Evolutionary conservation across 169 alveolate species (phyloP).

Genomic region (Plasmodium chabaudi): DNA sequence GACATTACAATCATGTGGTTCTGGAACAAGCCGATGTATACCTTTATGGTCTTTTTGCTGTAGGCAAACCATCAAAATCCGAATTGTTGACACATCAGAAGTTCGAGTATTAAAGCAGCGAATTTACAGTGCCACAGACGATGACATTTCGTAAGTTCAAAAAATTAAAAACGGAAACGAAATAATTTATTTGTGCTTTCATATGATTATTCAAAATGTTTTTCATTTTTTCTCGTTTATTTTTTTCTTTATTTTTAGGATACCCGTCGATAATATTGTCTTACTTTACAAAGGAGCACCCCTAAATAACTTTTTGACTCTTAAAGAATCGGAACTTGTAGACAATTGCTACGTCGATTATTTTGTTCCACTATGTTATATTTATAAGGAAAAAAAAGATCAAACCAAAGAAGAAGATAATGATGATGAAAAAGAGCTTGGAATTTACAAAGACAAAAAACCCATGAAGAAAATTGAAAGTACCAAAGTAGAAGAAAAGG

Average conservation of each 20-base stretch:
- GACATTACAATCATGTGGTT: slow-evolving; percentile 66
- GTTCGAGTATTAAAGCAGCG: slow-evolving; percentile 51
- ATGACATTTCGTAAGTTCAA: slow-evolving; percentile 30
- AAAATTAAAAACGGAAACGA: neutral
- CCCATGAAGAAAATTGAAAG: neutral
- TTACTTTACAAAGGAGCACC: slow-evolving; percentile 66
- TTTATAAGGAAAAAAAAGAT: slow-evolving; percentile 42
- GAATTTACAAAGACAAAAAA: neutral
- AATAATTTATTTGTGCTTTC: neutral
- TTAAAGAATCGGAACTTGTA: slow-evolving; percentile 54
- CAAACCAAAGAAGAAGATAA: neutral
- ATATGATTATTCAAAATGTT: neutral
- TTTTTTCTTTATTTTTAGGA: slow-evolving; percentile 3
- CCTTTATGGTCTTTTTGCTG: slow-evolving; percentile 65
- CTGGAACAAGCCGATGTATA: slow-evolving; percentile 65
- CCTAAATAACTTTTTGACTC: slow-evolving; percentile 47
- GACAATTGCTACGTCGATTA: slow-evolving; percentile 38
- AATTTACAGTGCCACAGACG: slow-evolving; percentile 49
- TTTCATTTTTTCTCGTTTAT: neutral
- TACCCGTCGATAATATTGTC: slow-evolving; percentile 58
- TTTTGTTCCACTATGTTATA: slow-evolving; percentile 59
- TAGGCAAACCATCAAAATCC: slow-evolving; percentile 53
- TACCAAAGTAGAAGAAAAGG: neutral
- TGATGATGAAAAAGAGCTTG: slow-evolving; percentile 4
- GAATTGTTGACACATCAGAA: slow-evolving; percentile 54